A percentile compares a stretch with the other conserved stretches of the same genome.
Evolutionary conservation across 140 eudicot species (phyloP).

Genomic region (Cichorium intybus): DNA sequence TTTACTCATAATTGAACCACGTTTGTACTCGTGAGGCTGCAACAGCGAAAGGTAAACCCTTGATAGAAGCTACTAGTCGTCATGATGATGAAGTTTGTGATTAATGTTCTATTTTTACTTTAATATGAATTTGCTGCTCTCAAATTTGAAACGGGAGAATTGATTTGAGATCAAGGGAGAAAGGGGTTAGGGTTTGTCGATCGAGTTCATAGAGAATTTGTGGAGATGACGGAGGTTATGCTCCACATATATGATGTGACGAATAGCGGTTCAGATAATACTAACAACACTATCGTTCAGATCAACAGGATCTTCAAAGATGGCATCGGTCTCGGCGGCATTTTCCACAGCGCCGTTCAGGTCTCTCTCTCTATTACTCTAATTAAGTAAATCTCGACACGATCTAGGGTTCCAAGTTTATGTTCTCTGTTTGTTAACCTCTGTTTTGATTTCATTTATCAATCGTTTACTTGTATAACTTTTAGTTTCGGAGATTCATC

Average conservation of each 20-base stretch:
- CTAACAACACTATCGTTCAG: conserved; percentile 78
- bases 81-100: conserved; percentile 16
- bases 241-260: conserved; percentile 83
- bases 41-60: conserved; percentile 20
- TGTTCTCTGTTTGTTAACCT: background rate
- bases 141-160: background rate
- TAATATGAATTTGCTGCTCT: conserved; percentile 7
- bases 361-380: conserved; percentile 23
- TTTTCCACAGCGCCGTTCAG: conserved; percentile 89
- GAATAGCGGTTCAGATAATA: conserved; percentile 67
- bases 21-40: conserved; percentile 31
- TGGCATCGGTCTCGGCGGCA: conserved; percentile 78
- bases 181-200: conserved; percentile 19
- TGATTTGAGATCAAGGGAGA: conserved; percentile 2
- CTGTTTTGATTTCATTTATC: background rate
- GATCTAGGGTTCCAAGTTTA: conserved; percentile 27
- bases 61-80: conserved; percentile 21
- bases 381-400: conserved; percentile 5
- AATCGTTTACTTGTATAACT: background rate
- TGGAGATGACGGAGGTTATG: conserved; percentile 78
- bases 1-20: conserved; percentile 28
- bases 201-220: conserved; percentile 19
- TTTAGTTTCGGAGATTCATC: conserved; percentile 4
- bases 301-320: conserved; percentile 85
- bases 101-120: background rate